Evolutionary conservation across 2,329 filamentous ascomycete species (phyloP).

Genomic region (Berkeleyomyces rouxiae): DNA sequence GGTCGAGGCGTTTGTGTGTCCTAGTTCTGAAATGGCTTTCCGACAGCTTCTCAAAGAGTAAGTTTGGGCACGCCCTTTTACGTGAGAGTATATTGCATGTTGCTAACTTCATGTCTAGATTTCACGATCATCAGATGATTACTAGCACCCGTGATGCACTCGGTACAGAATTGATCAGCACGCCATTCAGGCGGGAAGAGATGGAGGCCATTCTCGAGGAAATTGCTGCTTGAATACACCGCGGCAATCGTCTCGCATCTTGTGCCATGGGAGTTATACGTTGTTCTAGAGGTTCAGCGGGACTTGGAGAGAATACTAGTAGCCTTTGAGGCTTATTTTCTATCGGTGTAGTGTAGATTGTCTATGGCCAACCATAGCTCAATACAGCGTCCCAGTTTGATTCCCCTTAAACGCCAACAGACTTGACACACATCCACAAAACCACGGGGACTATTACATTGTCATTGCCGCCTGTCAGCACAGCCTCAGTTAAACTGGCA

Average conservation of each 20-base stretch:
- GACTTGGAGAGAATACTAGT: neutral
- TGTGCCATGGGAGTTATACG: neutral
- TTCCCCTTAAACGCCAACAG: slow-evolving; percentile 39
- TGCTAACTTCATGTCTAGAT: slow-evolving; percentile 29
- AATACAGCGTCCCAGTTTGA: neutral
- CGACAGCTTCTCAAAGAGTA: slow-evolving; percentile 84
- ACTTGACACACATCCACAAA: slow-evolving; percentile 81
- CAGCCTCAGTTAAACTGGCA: slow-evolving; percentile 84
- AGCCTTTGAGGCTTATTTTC: neutral
- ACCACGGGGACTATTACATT: slow-evolving; percentile 93
- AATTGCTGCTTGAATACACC: slow-evolving; percentile 12
- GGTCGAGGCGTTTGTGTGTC: slow-evolving; percentile 86
- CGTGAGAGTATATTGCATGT: slow-evolving; percentile 20
- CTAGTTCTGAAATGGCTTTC: slow-evolving; percentile 85
- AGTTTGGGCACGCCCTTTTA: slow-evolving; percentile 17
- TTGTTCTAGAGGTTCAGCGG: neutral
- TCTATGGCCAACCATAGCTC: slow-evolving; percentile 6
- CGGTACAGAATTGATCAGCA: slow-evolving; percentile 69
- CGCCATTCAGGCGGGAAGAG: slow-evolving; percentile 78
- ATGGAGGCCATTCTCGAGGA: slow-evolving; percentile 81
- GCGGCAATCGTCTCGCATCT: neutral
- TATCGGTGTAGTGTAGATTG: neutral
- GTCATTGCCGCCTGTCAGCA: slow-evolving; percentile 91
- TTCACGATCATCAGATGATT: slow-evolving; percentile 96
- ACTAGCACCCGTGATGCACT: slow-evolving; percentile 71